Conservation (phyloP, 2,329 filamentous ascomycete species). For the Didymella arachidicola region DNA sequence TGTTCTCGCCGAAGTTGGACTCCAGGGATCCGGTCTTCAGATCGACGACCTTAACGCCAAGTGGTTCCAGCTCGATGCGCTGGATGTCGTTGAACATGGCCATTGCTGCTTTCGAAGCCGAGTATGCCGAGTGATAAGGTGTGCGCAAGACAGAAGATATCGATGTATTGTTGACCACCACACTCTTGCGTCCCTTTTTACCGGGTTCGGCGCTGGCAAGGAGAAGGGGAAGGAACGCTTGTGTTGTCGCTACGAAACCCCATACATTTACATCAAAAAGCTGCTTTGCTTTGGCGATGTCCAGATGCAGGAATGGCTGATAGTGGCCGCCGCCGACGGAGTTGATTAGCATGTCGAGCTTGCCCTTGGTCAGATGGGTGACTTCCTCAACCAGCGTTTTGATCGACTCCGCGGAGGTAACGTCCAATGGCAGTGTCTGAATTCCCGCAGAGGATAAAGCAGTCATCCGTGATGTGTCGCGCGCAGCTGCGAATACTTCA, state of each 20-base stretch:
- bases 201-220: slow-evolving; percentile 10
- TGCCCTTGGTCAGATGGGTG: slow-evolving; percentile 18
- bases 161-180: slow-evolving; percentile 20
- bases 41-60: slow-evolving; percentile 35
- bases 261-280: slow-evolving; percentile 52
- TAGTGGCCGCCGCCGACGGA: slow-evolving; percentile 51
- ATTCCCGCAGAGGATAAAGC: slow-evolving; percentile 7
- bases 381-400: slow-evolving; percentile 14
- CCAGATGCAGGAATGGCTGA: slow-evolving; percentile 43
- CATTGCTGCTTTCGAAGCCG: slow-evolving; percentile 50
- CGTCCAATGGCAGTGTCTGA: slow-evolving; percentile 15
- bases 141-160: slow-evolving; percentile 19
- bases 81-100: slow-evolving; percentile 39
- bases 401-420: slow-evolving; percentile 21
- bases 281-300: slow-evolving; percentile 20
- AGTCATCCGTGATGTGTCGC: slow-evolving; percentile 42
- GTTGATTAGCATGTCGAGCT: slow-evolving; percentile 47
- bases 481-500: slow-evolving; percentile 55
- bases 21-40: slow-evolving; percentile 29
- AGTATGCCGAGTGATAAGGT: slow-evolving; percentile 35
- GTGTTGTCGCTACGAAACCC: slow-evolving; percentile 46
- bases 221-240: slow-evolving; percentile 48
- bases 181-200: slow-evolving; percentile 13
- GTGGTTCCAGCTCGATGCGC: slow-evolving; percentile 32
- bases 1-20: slow-evolving; percentile 21